Evolutionary conservation across 2,329 filamentous ascomycete species (phyloP).

Genomic region (Ascochyta rabiei): DNA sequence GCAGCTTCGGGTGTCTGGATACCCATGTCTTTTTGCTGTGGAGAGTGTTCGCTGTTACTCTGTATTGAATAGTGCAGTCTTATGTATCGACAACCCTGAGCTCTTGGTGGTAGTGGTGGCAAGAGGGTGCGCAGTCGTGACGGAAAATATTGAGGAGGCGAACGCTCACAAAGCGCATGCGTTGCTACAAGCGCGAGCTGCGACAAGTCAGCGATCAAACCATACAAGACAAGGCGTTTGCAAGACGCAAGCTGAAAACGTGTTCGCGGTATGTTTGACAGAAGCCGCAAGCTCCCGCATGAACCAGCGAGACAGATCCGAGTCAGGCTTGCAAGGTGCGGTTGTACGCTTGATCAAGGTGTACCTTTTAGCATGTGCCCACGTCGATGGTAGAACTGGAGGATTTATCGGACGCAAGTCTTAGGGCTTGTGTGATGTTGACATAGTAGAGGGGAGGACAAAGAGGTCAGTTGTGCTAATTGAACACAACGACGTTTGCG

Average conservation of each 20-base stretch:
- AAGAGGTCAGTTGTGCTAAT: conserved; percentile 37
- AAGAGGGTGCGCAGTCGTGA: conserved; percentile 28
- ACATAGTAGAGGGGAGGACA: conserved; percentile 43
- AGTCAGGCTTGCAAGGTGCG: conserved; percentile 42
- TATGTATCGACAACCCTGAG: conserved; percentile 30
- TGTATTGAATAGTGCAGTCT: conserved; percentile 31
- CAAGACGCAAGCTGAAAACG: conserved; percentile 47
- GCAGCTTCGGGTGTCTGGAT: conserved; percentile 39
- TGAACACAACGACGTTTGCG: conserved; percentile 42
- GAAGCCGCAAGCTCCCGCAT: conserved; percentile 35
- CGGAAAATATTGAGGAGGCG: conserved; percentile 35
- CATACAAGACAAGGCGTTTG: conserved; percentile 49
- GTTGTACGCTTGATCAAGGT: conserved; percentile 32
- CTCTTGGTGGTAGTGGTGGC: conserved; percentile 18
- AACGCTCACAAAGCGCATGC: conserved; percentile 26
- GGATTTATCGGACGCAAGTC: conserved; percentile 27
- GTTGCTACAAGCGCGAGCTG: conserved; percentile 44
- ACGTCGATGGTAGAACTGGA: conserved; percentile 25
- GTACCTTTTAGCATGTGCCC: conserved; percentile 45
- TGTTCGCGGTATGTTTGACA: conserved; percentile 47
- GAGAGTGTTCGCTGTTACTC: conserved; percentile 27
- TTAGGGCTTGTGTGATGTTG: conserved; percentile 37
- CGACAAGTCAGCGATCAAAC: conserved; percentile 47
- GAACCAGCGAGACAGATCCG: conserved; percentile 39
- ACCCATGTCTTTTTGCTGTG: conserved; percentile 37